phyloP scores from a whole-genome alignment of 2,329 filamentous ascomycete species.

The Coniochaeta sp. region DNA sequence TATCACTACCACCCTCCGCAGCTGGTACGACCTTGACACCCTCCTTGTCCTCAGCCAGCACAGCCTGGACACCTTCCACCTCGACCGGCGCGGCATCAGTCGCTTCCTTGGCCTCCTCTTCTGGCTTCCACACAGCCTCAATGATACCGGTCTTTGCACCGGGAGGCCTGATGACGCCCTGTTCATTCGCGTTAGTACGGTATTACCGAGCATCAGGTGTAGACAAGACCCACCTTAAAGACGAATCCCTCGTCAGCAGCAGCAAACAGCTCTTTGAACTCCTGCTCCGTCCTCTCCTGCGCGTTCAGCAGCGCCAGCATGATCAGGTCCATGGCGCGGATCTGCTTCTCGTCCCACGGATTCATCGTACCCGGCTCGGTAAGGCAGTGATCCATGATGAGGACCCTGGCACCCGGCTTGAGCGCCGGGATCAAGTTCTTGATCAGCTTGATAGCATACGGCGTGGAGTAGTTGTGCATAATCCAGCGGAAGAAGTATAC shows the following conservation, averaged over 20 bases:
- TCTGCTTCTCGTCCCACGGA: constrained; percentile 28
- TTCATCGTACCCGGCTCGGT: constrained; percentile 22
- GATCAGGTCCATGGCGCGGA: constrained; percentile 32
- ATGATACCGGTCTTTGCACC: constrained; percentile 27
- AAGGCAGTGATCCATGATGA: constrained; percentile 32
- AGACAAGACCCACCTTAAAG: constrained; percentile 21
- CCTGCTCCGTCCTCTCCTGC: constrained; percentile 32
- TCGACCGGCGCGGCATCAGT: not conserved
- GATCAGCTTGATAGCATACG: constrained; percentile 40
- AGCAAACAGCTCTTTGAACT: constrained; percentile 34
- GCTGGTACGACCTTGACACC: not conserved
- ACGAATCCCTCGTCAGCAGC: constrained; percentile 28
- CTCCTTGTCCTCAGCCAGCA: not conserved
- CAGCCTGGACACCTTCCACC: not conserved
- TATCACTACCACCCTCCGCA: not conserved
- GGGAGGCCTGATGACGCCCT: constrained; percentile 19
- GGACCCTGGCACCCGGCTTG: constrained; percentile 43
- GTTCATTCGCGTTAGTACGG: not conserved
- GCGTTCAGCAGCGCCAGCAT: constrained; percentile 36
- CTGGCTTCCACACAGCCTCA: constrained; percentile 24
- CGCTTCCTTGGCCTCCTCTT: constrained; percentile 5
- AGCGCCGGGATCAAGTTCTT: constrained; percentile 45
- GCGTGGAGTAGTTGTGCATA: constrained; percentile 54
- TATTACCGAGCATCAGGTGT: constrained; percentile 6
- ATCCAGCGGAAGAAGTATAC: constrained; percentile 55